Percentiles rank a stretch among this genome's conserved stretches.
Evolutionary conservation across 2,329 filamentous ascomycete species (phyloP).

Genomic region (Drechslera avenae): DNA sequence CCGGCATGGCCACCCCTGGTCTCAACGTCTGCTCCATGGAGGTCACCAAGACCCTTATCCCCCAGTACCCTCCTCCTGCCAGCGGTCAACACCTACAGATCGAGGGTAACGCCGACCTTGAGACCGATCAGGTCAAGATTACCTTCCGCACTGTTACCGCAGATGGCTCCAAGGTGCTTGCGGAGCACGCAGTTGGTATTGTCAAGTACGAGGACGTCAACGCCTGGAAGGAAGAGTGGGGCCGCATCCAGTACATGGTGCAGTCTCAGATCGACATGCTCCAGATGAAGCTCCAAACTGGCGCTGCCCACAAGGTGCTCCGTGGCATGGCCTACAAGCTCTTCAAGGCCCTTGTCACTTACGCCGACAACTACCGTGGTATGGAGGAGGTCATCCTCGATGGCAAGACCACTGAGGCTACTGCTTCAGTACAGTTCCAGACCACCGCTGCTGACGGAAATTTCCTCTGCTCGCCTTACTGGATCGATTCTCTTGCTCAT

Average conservation of each 20-base stretch:
- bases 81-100: slow-evolving; percentile 66
- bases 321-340: slow-evolving; percentile 80
- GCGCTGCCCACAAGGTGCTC: slow-evolving; percentile 73
- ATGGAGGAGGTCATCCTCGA: slow-evolving; percentile 65
- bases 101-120: slow-evolving; percentile 64
- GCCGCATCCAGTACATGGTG: slow-evolving; percentile 66
- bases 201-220: slow-evolving; percentile 66
- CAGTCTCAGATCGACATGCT: slow-evolving; percentile 66
- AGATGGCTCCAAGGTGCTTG: slow-evolving; percentile 60
- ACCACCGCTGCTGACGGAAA: slow-evolving; percentile 60
- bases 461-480: slow-evolving; percentile 64
- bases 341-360: slow-evolving; percentile 63
- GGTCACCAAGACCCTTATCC: slow-evolving; percentile 72
- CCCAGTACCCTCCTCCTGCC: slow-evolving; percentile 54
- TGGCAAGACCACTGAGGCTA: slow-evolving; percentile 61
- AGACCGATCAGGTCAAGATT: slow-evolving; percentile 60
- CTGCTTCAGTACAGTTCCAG: slow-evolving; percentile 60
- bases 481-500: slow-evolving; percentile 64
- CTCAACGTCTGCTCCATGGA: slow-evolving; percentile 71
- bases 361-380: slow-evolving; percentile 61
- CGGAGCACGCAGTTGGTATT: slow-evolving; percentile 66
- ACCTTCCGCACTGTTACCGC: slow-evolving; percentile 63
- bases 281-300: slow-evolving; percentile 66
- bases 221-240: slow-evolving; percentile 68
- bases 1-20: slow-evolving; percentile 61